phyloP scores from a whole-genome alignment of 495 filamentous ascomycete genomes.

The Thozetella sp. region DNA sequence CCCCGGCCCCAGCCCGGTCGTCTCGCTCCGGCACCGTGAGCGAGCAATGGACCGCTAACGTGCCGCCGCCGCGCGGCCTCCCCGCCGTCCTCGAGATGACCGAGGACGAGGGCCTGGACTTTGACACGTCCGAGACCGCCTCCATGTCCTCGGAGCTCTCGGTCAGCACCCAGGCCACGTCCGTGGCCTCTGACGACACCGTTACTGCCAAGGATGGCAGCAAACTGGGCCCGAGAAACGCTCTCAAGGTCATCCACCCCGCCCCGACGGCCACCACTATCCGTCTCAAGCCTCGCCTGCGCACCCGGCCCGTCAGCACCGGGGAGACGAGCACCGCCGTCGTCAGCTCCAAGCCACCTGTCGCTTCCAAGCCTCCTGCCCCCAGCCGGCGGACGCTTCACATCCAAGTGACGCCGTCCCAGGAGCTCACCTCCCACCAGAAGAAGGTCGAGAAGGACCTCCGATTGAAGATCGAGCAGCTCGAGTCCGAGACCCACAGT shows the following conservation, averaged over 20 bases:
- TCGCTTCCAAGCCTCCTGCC: constrained; percentile 6
- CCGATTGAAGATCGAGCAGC: constrained; percentile 36
- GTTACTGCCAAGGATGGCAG: constrained; percentile 27
- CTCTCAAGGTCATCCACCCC: constrained; percentile 28
- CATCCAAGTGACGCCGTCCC: constrained; percentile 21
- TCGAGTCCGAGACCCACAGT: constrained; percentile 37
- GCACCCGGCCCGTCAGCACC: constrained; percentile 21
- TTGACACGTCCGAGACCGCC: constrained; percentile 31
- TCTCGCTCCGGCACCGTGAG: constrained; percentile 11
- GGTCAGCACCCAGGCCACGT: constrained; percentile 44
- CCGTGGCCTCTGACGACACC: constrained; percentile 27
- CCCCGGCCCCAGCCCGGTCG: constrained; percentile 22
- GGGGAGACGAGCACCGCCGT: constrained; percentile 21
- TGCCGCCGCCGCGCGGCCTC: constrained; percentile 1
- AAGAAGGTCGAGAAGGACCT: constrained; percentile 29
- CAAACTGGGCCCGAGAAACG: constrained; percentile 26
- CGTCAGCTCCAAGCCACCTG: constrained; percentile 21
- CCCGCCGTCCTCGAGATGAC: constrained; percentile 19
- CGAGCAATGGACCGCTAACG: constrained; percentile 20
- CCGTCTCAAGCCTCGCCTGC: constrained; percentile 30
- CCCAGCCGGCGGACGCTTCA: constrained; percentile 29
- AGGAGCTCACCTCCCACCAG: constrained; percentile 2
- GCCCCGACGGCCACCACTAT: constrained; percentile 25
- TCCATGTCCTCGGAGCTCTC: constrained; percentile 45
- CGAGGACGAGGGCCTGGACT: constrained; percentile 19